Conservation (phyloP, 2,329 filamentous ascomycete genomes). For the Thermothelomyces thermophilus region DNA sequence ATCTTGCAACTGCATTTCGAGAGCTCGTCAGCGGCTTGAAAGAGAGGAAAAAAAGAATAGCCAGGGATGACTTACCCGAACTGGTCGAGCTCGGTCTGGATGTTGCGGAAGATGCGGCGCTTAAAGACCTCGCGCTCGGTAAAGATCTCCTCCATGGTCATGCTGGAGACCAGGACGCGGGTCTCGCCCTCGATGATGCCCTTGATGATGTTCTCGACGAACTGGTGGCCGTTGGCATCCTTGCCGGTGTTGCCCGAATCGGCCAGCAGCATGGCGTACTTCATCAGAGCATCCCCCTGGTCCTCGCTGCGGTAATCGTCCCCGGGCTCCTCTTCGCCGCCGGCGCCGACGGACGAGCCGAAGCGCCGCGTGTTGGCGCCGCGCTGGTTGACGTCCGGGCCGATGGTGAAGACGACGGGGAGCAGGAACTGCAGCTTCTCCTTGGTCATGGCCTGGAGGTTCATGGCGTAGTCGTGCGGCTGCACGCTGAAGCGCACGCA, state of each 20-base stretch:
- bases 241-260: slow-evolving; percentile 40
- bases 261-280: slow-evolving; percentile 75
- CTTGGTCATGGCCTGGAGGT: slow-evolving; percentile 79
- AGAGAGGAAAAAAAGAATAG: too few species aligned
- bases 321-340: slow-evolving; percentile 15
- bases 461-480: slow-evolving; percentile 76
- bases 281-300: slow-evolving; percentile 59
- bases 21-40: too few species aligned
- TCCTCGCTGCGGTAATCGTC: slow-evolving; percentile 39
- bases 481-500: slow-evolving; percentile 57
- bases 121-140: slow-evolving; percentile 38
- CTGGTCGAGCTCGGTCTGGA: slow-evolving; percentile 71
- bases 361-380: slow-evolving; percentile 35
- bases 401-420: slow-evolving; percentile 80
- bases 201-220: slow-evolving; percentile 80
- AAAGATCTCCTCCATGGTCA: slow-evolving; percentile 85
- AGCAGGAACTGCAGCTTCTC: slow-evolving; percentile 80
- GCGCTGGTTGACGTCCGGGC: slow-evolving; percentile 63
- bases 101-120: slow-evolving; percentile 65
- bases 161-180: slow-evolving; percentile 71
- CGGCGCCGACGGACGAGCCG: not conserved
- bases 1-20: slow-evolving; percentile 47
- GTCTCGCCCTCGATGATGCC: slow-evolving; percentile 88
- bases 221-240: slow-evolving; percentile 40
- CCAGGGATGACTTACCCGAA: slow-evolving; percentile 47